phyloP scores from a whole-genome alignment of 202 grass and related monocot species.

The Setaria italica region DNA sequence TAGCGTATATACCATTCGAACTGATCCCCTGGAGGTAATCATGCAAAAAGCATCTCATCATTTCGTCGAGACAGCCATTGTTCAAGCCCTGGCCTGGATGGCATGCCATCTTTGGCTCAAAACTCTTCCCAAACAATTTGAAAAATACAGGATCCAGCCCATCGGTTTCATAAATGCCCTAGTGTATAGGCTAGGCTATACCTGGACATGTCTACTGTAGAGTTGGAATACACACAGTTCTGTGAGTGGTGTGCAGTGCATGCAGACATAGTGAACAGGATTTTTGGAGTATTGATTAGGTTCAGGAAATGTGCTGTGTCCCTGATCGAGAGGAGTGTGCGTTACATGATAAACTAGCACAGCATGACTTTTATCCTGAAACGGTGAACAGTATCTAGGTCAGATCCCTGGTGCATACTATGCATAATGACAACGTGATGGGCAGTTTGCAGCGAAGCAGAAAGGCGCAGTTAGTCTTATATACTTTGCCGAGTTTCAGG shows the following conservation, averaged over 20 bases:
- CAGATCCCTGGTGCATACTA: neutral
- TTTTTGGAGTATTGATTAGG: conserved; percentile 1
- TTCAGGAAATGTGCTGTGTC: conserved; percentile 27
- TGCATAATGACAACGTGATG: neutral
- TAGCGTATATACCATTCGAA: neutral
- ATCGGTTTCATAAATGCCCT: conserved; percentile 33
- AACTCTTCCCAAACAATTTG: conserved; percentile 10
- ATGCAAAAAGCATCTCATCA: neutral
- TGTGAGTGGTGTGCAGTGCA: neutral
- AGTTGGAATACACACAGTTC: neutral
- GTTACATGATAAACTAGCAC: neutral
- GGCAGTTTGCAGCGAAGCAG: neutral
- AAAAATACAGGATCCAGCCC: neutral
- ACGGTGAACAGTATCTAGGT: neutral
- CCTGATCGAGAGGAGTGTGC: neutral
- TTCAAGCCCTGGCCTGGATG: neutral
- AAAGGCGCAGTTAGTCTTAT: neutral
- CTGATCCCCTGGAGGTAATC: neutral
- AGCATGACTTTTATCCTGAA: neutral
- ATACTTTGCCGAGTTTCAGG: neutral
- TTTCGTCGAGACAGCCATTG: neutral
- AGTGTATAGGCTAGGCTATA: conserved; percentile 16
- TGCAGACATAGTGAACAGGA: neutral
- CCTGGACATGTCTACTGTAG: conserved; percentile 27
- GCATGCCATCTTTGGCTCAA: conserved; percentile 19